Evolutionary conservation across 345 rosid species (phyloP).

Genomic region (Pistacia vera): DNA sequence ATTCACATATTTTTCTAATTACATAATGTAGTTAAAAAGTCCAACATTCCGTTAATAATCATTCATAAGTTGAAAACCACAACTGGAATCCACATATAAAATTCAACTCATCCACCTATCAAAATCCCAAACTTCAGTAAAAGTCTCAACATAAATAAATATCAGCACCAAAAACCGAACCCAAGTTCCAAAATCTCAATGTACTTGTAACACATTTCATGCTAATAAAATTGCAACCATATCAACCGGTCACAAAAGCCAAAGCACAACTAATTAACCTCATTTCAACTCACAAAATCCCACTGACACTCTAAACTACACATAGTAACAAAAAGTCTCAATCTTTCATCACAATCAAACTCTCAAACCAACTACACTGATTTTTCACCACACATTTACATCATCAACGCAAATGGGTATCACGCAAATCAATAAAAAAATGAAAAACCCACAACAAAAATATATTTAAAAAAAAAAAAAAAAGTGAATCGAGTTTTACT

Average conservation of each 20-base stretch:
- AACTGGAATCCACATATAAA: neutral
- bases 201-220: neutral
- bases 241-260: neutral
- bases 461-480: neutral
- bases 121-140: neutral
- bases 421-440: neutral
- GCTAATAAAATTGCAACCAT: neutral
- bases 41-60: neutral
- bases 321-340: neutral
- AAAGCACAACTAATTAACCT: neutral
- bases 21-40: neutral
- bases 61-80: neutral
- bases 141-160: neutral
- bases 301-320: neutral
- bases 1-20: neutral
- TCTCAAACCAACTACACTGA: neutral
- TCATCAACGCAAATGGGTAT: neutral
- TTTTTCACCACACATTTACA: neutral
- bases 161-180: neutral
- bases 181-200: neutral
- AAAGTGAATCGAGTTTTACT: conserved; percentile 25
- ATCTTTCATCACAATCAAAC: neutral
- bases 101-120: neutral
- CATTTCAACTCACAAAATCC: neutral
- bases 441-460: neutral